phyloP scores from a whole-genome alignment of 1,284 basidiomycete species.

The Peniophora sp. region DNA sequence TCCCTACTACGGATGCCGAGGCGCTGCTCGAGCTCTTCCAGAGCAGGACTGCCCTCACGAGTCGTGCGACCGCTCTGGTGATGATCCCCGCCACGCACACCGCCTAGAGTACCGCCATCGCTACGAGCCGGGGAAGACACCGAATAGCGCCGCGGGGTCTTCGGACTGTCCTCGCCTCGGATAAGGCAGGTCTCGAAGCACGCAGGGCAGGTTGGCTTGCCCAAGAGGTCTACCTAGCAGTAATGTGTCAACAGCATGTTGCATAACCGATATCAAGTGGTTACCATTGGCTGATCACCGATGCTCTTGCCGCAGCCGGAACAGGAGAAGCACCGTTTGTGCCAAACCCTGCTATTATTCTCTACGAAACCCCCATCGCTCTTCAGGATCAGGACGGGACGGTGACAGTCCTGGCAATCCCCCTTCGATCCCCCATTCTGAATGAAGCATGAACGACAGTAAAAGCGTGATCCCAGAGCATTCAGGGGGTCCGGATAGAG shows the following conservation, averaged over 20 bases:
- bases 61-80: conserved; percentile 21
- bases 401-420: conserved; percentile 52
- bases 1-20: conserved; percentile 32
- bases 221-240: conserved; percentile 55
- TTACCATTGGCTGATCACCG: conserved; percentile 62
- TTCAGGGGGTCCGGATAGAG: conserved; percentile 68
- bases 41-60: conserved; percentile 56
- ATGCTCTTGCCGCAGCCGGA: conserved; percentile 64
- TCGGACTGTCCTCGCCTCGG: conserved; percentile 30
- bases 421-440: conserved; percentile 69
- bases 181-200: conserved; percentile 71
- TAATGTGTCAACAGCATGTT: too few relatives aligned
- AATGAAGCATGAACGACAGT: conserved; percentile 66
- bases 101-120: conserved; percentile 29
- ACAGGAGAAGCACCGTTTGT: conserved; percentile 71
- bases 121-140: conserved; percentile 17
- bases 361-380: conserved; percentile 71
- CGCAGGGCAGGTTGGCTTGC: conserved; percentile 64
- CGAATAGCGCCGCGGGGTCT: conserved; percentile 10
- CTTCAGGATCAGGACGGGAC: conserved; percentile 65
- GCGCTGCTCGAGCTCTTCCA: conserved; percentile 49
- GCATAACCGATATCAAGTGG: neutral
- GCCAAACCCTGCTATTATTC: conserved; percentile 62
- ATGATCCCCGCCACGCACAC: conserved; percentile 19
- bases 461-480: conserved; percentile 40